Percentiles rank a stretch among this genome's conserved stretches.
Evolutionary conservation across 1,139 yeast genomes (phyloP).

Genomic region (Magnusiomyces ingens): DNA sequence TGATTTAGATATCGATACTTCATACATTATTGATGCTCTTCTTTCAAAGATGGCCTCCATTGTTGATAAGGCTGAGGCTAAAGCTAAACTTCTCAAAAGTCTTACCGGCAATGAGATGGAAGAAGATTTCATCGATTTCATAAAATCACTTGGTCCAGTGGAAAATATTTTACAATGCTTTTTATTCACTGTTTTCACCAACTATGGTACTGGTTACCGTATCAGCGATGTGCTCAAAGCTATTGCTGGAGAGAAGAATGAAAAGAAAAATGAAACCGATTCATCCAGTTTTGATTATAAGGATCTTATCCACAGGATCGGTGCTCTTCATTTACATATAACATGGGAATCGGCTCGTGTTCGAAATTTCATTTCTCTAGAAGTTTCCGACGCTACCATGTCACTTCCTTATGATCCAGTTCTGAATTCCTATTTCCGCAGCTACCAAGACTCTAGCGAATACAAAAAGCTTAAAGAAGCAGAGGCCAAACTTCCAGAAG

Average conservation of each 20-base stretch:
- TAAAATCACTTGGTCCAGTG: conserved; percentile 19
- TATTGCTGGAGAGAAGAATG: conserved; percentile 16
- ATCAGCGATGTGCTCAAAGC: conserved; percentile 24
- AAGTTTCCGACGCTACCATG: conserved; percentile 22
- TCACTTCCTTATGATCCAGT: conserved; percentile 23
- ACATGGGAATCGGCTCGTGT: conserved; percentile 26
- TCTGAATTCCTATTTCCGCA: conserved; percentile 16
- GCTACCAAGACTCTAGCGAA: conserved; percentile 24
- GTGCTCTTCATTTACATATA: conserved; percentile 24
- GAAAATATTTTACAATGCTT: conserved; percentile 24
- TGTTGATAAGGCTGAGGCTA: conserved; percentile 11
- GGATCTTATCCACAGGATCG: conserved; percentile 20
- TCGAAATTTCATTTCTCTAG: conserved; percentile 13
- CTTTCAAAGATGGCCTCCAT: conserved; percentile 8
- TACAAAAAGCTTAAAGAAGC: conserved; percentile 25
- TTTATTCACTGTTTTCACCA: conserved; percentile 27
- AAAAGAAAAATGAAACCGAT: not conserved
- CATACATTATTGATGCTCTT: conserved; percentile 21
- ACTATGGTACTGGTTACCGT: conserved; percentile 29
- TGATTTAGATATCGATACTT: conserved; percentile 27
- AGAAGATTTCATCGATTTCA: conserved; percentile 16
- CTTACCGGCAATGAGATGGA: conserved; percentile 15
- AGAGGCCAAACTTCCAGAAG: conserved; percentile 20
- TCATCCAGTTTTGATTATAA: not conserved
- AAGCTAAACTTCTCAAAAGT: conserved; percentile 6